phyloP scores from a whole-genome alignment of 805 yeast species.

The Cyberlindnera bimundalis region DNA sequence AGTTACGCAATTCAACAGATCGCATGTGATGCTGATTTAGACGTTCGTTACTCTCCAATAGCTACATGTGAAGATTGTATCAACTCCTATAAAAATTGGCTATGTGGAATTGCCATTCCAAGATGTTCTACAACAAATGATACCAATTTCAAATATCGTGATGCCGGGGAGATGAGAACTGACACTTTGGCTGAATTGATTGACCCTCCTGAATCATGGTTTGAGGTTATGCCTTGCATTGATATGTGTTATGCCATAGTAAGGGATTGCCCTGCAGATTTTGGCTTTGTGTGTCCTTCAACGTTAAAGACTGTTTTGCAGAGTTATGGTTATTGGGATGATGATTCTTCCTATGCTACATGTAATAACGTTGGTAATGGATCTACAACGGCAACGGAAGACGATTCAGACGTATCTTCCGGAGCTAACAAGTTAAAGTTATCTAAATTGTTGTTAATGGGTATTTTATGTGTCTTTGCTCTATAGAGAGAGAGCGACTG shows the following conservation, averaged over 20 bases:
- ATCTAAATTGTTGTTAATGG: not conserved
- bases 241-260: constrained; percentile 76
- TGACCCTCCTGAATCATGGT: constrained; percentile 55
- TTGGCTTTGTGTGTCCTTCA: constrained; percentile 73
- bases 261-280: constrained; percentile 75
- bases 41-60: constrained; percentile 70
- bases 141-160: constrained; percentile 44
- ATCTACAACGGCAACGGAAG: not conserved
- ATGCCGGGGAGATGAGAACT: constrained; percentile 54
- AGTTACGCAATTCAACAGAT: constrained; percentile 71
- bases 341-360: constrained; percentile 26
- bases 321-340: constrained; percentile 31
- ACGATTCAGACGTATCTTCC: not conserved
- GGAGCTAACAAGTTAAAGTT: not conserved
- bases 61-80: constrained; percentile 72
- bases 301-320: constrained; percentile 19
- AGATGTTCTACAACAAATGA: constrained; percentile 61
- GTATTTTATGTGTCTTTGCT: too few species aligned
- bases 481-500: too few species aligned
- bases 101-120: constrained; percentile 86
- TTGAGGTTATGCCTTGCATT: constrained; percentile 83
- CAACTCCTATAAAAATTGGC: constrained; percentile 74
- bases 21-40: constrained; percentile 67
- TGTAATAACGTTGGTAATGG: constrained; percentile 41
- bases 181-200: constrained; percentile 50